Conservation (phyloP, 1,284 basidiomycete species). For the Fomitopsis pinicola region DNA sequence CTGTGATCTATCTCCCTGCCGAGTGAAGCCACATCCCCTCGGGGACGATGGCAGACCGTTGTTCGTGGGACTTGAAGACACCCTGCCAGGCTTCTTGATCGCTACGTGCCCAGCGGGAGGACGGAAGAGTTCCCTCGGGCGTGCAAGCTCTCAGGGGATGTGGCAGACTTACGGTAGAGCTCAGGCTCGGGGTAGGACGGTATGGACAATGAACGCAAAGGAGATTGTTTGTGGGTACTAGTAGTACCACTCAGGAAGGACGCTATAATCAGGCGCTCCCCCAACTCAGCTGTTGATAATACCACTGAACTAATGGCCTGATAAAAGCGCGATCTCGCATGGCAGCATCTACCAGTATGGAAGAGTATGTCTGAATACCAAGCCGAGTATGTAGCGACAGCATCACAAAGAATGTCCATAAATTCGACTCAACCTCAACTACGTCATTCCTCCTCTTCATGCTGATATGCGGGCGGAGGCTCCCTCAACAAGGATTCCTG, state of each 20-base stretch:
- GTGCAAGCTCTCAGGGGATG: constrained; percentile 35
- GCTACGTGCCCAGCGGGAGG: constrained; percentile 3
- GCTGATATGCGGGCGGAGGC: not conserved
- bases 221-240: not conserved
- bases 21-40: too few species aligned
- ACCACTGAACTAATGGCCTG: too few species aligned
- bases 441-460: not conserved
- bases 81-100: constrained; percentile 37
- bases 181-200: not conserved
- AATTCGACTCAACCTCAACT: not conserved
- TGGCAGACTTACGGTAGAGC: constrained; percentile 1
- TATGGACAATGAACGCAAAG: not conserved
- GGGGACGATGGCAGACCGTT: too few species aligned
- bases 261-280: not conserved
- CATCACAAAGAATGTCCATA: not conserved
- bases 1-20: too few species aligned
- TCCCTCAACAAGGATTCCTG: not conserved
- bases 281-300: too few species aligned
- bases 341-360: not conserved
- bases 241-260: not conserved
- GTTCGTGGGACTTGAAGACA: constrained; percentile 11
- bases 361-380: not conserved
- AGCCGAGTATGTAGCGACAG: not conserved
- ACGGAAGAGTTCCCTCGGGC: constrained; percentile 30
- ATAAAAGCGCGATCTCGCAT: too few species aligned